Evolutionary conservation across 1,284 basidiomycete species (phyloP), one percentile per base, ranked within the genome.

Genomic region (Ganoderma resinaceum): DNA sequence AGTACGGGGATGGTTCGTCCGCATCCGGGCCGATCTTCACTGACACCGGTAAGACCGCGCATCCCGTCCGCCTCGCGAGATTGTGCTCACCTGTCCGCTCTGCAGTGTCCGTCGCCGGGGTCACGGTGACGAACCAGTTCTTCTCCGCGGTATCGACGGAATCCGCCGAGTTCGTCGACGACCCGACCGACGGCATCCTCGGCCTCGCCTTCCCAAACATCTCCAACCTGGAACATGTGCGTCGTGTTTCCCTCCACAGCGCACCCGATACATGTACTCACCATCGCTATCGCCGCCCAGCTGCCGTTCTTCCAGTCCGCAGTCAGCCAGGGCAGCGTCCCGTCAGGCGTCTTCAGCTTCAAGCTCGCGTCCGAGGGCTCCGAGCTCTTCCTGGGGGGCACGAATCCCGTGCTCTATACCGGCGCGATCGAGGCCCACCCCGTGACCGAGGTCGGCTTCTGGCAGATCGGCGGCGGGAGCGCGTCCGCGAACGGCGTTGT

Each of bases 321-420:
- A 61, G 69, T 83, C 29, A 72, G 71, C 1, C 77, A 86, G 66
- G 77, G 76, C 20, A 70, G 73, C 26, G 79, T 84, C 16, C 69
- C 76, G 3, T 67, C 76, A n/a, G 73, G 80, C 35, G 81, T 84
- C 59, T 87, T 87, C 75, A 80, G 77, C 16, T 85, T 88, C 77
- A 84, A 84, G 69, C 82, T 88, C 71, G 78, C 81, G 11, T 72
- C 73, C 31, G 76, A 76, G 29, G 84, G 83, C 66, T 84, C 85
- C 3, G 81, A 84, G 73, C 82, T 89, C 33, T 84, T 78, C 77
- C 81, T 89, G 62, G 87, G 88, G 52, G 85, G 86, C 3, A 76
- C 78, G n/a, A 80, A 86, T 72, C 43, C 70, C 8, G 63, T 70
- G 9, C 76, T 78, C 23, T 83, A 79, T 77, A 74, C 74, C 2